phyloP scores from a whole-genome alignment of 2,329 filamentous ascomycete species.

The Ceratocystis alfenasii region DNA sequence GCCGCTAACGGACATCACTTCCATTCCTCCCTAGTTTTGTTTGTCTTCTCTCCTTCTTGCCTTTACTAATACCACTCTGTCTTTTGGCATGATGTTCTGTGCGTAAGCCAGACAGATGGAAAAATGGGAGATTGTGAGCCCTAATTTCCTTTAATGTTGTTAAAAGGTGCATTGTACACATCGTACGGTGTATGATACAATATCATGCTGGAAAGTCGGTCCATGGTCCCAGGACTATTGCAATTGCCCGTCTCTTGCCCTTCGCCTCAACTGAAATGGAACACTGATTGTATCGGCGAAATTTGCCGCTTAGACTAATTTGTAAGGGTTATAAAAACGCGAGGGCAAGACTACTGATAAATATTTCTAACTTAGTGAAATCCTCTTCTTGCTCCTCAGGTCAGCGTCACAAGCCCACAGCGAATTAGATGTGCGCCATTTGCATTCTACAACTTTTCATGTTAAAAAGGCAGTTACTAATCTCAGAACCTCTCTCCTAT shows the following conservation, averaged over 20 bases:
- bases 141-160: too few relatives aligned
- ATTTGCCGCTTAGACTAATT: too few relatives aligned
- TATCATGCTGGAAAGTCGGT: background rate
- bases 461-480: background rate
- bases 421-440: slow-evolving; percentile 4
- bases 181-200: background rate
- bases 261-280: too few relatives aligned
- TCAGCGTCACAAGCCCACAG: background rate
- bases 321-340: background rate
- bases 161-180: background rate
- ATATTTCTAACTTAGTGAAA: background rate
- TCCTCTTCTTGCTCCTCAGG: slow-evolving; percentile 1
- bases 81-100: background rate
- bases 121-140: background rate
- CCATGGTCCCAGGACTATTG: background rate
- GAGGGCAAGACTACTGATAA: background rate
- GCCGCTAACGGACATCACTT: slow-evolving; percentile 9
- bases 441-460: background rate
- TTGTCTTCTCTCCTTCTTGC: background rate
- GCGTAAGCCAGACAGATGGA: background rate
- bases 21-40: background rate
- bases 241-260: too few relatives aligned
- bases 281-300: too few relatives aligned
- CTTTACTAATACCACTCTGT: slow-evolving; percentile 1
- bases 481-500: background rate